Base-by-base conservation (phyloP, 345 rosid genomes). In the Euphorbia pulcherrima region DNA sequence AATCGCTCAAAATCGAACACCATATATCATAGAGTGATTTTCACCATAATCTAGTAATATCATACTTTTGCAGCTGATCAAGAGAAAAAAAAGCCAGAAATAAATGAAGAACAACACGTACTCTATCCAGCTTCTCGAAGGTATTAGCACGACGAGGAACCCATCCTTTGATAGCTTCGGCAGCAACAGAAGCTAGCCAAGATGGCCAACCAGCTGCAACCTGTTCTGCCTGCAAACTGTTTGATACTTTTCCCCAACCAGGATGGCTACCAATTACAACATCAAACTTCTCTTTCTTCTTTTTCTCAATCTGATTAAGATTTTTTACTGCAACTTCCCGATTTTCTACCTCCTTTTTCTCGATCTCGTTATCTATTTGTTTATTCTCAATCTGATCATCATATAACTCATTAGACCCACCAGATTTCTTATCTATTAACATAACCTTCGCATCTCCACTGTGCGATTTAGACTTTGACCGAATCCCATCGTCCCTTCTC, bases 141-240 rank as follows among this genome's bases (percentile, higher is more conserved):
- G 87, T 76, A 63, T 75, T 81, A 16, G 96, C 90, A 40, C 77
- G 83, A 30, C 85, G 75, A 0, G 98, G 98, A 28, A 81, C 62
- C 98, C 94, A 93, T 74, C 96, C 98, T 37, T 73, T 79, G 80
- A 93, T 83, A 18, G 94, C 87, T 78, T 90, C 98, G 41, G 87
- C 86, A 26, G 96, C 94, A n/a, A 73, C 85, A 0, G 87, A 77
- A 52, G 83, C 83, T 72, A 93, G 94, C 98, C 98, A 93, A 58
- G 81, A 51, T 24, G 98, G 98, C 98, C 98, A 93, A n/a, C 98
- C 98, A 4, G 87, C 88, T 0, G 82, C 87, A 77, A 72, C 73
- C 77, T 77, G 94, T 87, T 84, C 92, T 21, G 76, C 76, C 65
- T 84, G 89, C 37, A 66, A 68, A 21, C 79, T 79, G 59, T 83